Evolutionary conservation across 257 asterid genomes (phyloP), one percentile per base, ranked within the genome.

Genomic region (Voacanga thouarsii): DNA sequence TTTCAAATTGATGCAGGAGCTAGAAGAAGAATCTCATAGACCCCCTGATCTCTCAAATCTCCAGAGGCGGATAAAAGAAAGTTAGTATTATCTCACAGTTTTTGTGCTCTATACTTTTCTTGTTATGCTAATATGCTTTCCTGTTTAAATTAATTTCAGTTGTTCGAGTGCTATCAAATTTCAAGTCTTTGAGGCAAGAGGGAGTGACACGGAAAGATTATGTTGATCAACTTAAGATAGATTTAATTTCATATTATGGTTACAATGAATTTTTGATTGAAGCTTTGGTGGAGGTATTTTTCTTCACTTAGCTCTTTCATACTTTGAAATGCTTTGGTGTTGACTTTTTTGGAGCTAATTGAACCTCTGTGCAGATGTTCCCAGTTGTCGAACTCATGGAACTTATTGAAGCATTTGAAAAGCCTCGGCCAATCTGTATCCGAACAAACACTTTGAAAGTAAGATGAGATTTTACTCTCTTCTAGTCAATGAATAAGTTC

Each of bases 381-480:
- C 97, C 98, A 9, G 90, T 75, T 80, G 92, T 87, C 85, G 99
- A 95, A 73, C 92, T 95, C 72, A 86, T 93, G 96, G 98, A 95
- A 85, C 97, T 95, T 64, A 88, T 93, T 82, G 98, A 95, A 87
- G 92, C 98, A 75, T 89, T 90, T 85, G 98, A 93, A 88, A 95
- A 95, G 91, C 97, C 96, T 63, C 87, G 98, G 61, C 98, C 99
- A 39, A 90, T 89, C 65, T 90, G 94, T 81, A 81, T 95, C 45
- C 93, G 97, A 19, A 86, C 99, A 55, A 95, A 95, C 82, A 95
- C 99, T 78, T 82, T 95, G 78, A 95, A 95, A 93, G 98, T 95
- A 80, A 74, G 70, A 2, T 66, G 21, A 21, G 23, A 26, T 69
- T 39, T 18, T 24, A 15, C 30, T 74, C 19, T 57, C 79, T 26